Evolutionary conservation across 176 grass and related monocot species (phyloP).

Genomic region (Oryza officinalis): DNA sequence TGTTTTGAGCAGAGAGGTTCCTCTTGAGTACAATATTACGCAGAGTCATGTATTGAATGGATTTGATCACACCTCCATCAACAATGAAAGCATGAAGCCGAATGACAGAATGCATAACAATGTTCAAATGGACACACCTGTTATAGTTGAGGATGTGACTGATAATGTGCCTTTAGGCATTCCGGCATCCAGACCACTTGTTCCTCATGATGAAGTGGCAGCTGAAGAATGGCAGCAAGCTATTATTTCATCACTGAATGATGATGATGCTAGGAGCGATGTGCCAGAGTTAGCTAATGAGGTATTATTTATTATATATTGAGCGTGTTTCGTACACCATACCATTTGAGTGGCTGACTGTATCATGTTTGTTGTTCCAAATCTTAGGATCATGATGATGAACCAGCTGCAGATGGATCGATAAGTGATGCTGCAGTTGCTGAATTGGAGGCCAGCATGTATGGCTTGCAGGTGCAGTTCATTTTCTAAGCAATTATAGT

Average conservation of each 20-base stretch:
- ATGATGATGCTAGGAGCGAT: constrained; percentile 38
- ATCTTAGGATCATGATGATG: constrained; percentile 60
- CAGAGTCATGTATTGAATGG: constrained; percentile 30
- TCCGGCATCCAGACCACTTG: constrained; percentile 33
- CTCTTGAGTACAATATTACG: constrained; percentile 21
- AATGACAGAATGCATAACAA: constrained; percentile 23
- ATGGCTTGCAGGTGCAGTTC: constrained; percentile 87
- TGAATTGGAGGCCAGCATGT: constrained; percentile 83
- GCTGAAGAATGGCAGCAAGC: constrained; percentile 40
- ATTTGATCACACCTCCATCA: constrained; percentile 1
- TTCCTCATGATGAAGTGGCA: constrained; percentile 56
- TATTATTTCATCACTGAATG: constrained; percentile 31
- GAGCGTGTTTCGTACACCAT: not conserved
- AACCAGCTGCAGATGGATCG: constrained; percentile 44
- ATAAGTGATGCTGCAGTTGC: constrained; percentile 73
- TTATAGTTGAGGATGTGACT: constrained; percentile 69
- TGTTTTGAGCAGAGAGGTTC: constrained; percentile 36
- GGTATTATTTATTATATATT: constrained; percentile 41
- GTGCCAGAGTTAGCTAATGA: constrained; percentile 42
- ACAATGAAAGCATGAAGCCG: constrained; percentile 25
- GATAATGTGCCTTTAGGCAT: constrained; percentile 50
- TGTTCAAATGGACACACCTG: constrained; percentile 21
- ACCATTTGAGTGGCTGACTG: not conserved
- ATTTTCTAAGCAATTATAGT: constrained; percentile 15
- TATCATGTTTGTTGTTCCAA: constrained; percentile 20